Evolutionary conservation across 2,329 filamentous ascomycete genomes (phyloP).

Genomic region (Claviceps purpurea): DNA sequence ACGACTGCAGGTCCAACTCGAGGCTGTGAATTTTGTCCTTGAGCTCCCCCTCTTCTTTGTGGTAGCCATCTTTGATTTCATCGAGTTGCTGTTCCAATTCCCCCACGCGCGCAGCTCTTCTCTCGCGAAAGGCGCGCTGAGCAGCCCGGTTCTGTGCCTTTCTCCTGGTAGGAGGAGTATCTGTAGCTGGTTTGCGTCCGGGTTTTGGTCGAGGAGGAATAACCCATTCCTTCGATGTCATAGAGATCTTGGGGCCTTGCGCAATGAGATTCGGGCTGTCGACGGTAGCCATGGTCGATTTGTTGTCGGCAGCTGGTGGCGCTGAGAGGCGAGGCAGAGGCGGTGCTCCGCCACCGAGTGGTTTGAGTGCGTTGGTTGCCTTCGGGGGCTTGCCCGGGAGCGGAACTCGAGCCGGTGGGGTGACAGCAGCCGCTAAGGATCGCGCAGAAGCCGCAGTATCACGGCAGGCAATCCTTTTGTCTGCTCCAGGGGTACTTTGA

Average conservation of each 20-base stretch:
- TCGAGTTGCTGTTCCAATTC: conserved; percentile 58
- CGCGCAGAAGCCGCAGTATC: conserved; percentile 8
- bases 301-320: conserved; percentile 23
- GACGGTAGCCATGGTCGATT: conserved; percentile 34
- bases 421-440: conserved; percentile 7
- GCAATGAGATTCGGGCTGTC: conserved; percentile 26
- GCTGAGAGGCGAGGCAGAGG: conserved; percentile 17
- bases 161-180: conserved; percentile 83
- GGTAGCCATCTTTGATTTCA: conserved; percentile 42
- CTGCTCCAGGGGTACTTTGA: neutral
- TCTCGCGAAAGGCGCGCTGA: conserved; percentile 79
- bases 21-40: conserved; percentile 44
- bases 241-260: conserved; percentile 36
- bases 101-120: conserved; percentile 71
- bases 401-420: conserved; percentile 11
- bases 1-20: conserved; percentile 53
- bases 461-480: neutral
- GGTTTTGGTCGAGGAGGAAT: conserved; percentile 77
- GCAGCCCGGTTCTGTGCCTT: conserved; percentile 91
- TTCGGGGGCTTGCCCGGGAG: conserved; percentile 12
- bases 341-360: conserved; percentile 12
- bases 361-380: conserved; percentile 11
- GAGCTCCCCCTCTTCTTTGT: conserved; percentile 43
- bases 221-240: conserved; percentile 77
- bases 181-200: conserved; percentile 83